Base-by-base conservation (phyloP, 1,284 basidiomycete species). In the Mycosarcoma mackinlayi region DNA sequence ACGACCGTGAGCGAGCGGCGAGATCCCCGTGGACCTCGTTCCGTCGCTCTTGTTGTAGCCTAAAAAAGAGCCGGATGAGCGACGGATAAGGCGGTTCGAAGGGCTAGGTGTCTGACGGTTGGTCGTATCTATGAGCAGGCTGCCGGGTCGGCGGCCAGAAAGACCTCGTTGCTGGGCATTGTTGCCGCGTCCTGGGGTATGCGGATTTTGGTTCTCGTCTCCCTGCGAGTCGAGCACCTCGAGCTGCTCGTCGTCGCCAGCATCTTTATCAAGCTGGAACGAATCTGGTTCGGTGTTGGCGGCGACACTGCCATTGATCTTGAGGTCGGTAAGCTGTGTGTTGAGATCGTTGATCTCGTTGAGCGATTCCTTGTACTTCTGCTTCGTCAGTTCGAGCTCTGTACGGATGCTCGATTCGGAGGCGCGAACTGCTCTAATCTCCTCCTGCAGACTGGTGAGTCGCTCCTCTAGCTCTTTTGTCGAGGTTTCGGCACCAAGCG, bases 341-440 rank as follows among this genome's bases (percentile, higher is more conserved):
- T 75, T 76, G 41, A 97, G 87, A 69, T 93, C 91, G 13, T 90
- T 90, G 64, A 96, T 93, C 82, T 94, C 91, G 57, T 88, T 87
- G 25, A 95, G 86, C n/a, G 93, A 91, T 71, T 94, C 91, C 33
- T 90, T 89, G 81, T 95, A 95, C 81, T 93, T 93, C 37, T 85
- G 84, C 5, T 90, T 90, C 33, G 94, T 87, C 2, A 88, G 85
- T 9, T 92, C 89, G 25, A 94, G 86, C 78, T 94, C 91, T 3
- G 88, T 86, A 10, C 63, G 69, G 41, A 63, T 51, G 60, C 68
- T 56, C 3, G 58, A 54, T 33, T 75, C 70, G 7, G 73, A 58
- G 44, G 68, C 70, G 21, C 67, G 55, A 18, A 72, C 67, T 6
- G 66, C 68, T 24, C 75, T 68, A 49, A 73, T 61, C 38, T 73